Conservation (phyloP, 2,329 filamentous ascomycete genomes). For the Fusarium tanahbumbuense region DNA sequence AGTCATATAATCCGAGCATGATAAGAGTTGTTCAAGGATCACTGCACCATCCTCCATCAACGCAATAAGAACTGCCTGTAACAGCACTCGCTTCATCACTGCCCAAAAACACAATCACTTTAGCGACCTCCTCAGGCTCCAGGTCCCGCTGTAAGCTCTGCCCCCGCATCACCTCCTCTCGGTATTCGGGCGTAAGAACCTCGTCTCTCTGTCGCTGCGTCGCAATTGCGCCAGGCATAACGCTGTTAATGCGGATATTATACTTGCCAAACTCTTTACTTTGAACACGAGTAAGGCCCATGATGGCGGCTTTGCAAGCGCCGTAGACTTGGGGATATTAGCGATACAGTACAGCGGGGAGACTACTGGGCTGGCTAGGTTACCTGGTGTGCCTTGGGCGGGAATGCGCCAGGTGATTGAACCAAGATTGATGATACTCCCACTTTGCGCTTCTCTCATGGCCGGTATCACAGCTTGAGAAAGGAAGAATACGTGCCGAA, state of each 20-base stretch:
- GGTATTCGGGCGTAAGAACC: constrained; percentile 57
- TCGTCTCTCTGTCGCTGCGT: constrained; percentile 58
- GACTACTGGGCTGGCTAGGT: background rate
- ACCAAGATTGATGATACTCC: constrained; percentile 68
- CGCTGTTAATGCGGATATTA: constrained; percentile 61
- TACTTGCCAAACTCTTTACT: constrained; percentile 63
- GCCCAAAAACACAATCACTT: constrained; percentile 58
- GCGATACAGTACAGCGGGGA: fast-evolving
- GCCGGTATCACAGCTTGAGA: constrained; percentile 76
- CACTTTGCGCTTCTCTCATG: constrained; percentile 54
- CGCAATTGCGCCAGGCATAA: constrained; percentile 62
- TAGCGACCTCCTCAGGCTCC: constrained; percentile 58
- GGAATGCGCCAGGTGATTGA: constrained; percentile 60
- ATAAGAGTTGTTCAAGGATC: constrained; percentile 21
- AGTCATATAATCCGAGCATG: too few relatives aligned
- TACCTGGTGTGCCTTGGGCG: constrained; percentile 56
- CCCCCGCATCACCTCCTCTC: constrained; percentile 52
- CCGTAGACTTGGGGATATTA: constrained; percentile 54
- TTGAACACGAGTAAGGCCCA: constrained; percentile 67
- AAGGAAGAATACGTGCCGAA: constrained; percentile 69
- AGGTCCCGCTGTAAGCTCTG: constrained; percentile 58
- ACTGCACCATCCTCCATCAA: constrained; percentile 51
- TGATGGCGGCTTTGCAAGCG: constrained; percentile 64
- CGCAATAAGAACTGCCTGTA: constrained; percentile 55
- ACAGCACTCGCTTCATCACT: constrained; percentile 61